Percentiles rank a stretch among this genome's conserved stretches.
These are phyloP conservation scores for Penicillium nucicola DNA, from an alignment of 495 filamentous ascomycete species.

Conservation along the genomic window DNA sequence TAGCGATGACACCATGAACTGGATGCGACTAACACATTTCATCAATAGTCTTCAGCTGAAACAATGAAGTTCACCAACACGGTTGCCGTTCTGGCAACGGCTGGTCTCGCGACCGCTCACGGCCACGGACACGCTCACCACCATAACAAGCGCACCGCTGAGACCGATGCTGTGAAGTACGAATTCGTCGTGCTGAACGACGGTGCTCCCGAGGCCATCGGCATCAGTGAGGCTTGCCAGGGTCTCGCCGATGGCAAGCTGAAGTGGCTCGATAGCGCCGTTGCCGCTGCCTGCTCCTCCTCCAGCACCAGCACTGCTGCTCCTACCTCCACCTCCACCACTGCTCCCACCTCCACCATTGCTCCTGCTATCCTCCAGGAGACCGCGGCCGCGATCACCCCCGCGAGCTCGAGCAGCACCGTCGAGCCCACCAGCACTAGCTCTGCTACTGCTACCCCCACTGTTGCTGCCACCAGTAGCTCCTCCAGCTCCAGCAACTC, in stretches of 20 bases:
- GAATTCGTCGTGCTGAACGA: slow-evolving; percentile 48
- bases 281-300: slow-evolving; percentile 31
- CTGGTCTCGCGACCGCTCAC: slow-evolving; percentile 45
- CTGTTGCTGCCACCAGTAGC: slow-evolving; percentile 12
- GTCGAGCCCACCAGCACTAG: slow-evolving; percentile 11
- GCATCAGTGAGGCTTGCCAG: slow-evolving; percentile 53
- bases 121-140: slow-evolving; percentile 43
- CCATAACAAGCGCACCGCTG: slow-evolving; percentile 37
- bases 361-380: slow-evolving; percentile 31
- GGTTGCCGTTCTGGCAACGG: slow-evolving; percentile 42
- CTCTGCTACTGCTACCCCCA: slow-evolving; percentile 9
- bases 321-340: slow-evolving; percentile 16
- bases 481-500: slow-evolving; percentile 21
- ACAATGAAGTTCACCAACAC: slow-evolving; percentile 46
- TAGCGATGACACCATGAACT: not conserved
- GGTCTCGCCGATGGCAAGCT: slow-evolving; percentile 56
- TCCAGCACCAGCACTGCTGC: slow-evolving; percentile 16
- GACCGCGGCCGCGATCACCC: slow-evolving; percentile 16
- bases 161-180: slow-evolving; percentile 52
- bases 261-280: slow-evolving; percentile 35
- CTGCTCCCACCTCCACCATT: slow-evolving; percentile 17
- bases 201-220: slow-evolving; percentile 36
- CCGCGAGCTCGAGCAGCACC: slow-evolving; percentile 13
- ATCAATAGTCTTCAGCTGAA: not conserved
- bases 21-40: not conserved